Evolutionary conservation across 2,329 filamentous ascomycete genomes (phyloP).

Genomic region (Stromatinia cepivora): DNA sequence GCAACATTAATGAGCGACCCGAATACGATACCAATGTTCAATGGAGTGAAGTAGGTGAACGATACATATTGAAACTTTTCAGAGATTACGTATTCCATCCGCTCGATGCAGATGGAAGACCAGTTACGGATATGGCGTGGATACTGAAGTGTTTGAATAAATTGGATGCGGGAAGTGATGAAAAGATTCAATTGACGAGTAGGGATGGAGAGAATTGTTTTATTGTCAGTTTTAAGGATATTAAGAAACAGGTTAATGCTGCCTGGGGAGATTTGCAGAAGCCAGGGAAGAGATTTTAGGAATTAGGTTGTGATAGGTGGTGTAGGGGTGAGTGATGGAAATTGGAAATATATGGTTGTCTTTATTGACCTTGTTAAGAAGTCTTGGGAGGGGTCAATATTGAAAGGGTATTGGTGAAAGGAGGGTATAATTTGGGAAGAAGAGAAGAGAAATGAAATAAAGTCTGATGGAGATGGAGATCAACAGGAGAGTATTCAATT

Average conservation of each 20-base stretch:
- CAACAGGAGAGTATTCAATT: not conserved
- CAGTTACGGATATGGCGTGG: slow-evolving; percentile 83
- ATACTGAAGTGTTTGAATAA: slow-evolving; percentile 87
- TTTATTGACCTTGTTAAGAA: not conserved
- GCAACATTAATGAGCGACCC: slow-evolving; percentile 83
- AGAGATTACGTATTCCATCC: slow-evolving; percentile 97
- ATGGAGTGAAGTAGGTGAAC: slow-evolving; percentile 91
- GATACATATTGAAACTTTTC: slow-evolving; percentile 92
- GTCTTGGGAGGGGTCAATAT: not conserved
- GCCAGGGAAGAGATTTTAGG: slow-evolving; percentile 20
- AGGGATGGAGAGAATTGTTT: slow-evolving; percentile 89
- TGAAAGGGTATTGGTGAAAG: not conserved
- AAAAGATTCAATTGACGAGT: slow-evolving; percentile 81
- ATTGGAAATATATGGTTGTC: not conserved
- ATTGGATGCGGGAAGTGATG: slow-evolving; percentile 84
- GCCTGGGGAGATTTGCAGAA: slow-evolving; percentile 57
- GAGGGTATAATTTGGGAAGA: not conserved
- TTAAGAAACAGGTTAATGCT: slow-evolving; percentile 65
- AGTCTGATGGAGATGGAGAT: too few species aligned
- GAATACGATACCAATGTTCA: slow-evolving; percentile 75
- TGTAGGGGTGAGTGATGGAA: not conserved
- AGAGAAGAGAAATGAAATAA: not conserved
- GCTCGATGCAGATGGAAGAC: slow-evolving; percentile 79
- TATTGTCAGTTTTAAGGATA: slow-evolving; percentile 84
- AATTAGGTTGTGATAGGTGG: not conserved